Conservation (phyloP, 2,329 filamentous ascomycete genomes). For the Penicillium sp. region DNA sequence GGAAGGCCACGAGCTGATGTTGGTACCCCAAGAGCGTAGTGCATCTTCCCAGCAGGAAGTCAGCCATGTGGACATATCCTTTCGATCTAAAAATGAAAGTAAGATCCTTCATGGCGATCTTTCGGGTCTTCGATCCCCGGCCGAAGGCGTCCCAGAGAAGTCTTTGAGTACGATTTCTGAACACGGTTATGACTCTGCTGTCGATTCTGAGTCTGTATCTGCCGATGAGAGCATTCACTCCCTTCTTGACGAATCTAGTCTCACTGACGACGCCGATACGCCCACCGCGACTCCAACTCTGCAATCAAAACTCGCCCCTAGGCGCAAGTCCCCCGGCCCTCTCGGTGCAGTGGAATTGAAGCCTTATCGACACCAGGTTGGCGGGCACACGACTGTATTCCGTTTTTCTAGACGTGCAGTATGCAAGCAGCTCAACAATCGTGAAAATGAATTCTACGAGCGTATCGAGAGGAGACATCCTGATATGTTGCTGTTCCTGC, state of each 20-base stretch:
- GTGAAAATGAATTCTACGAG: slow-evolving; percentile 99
- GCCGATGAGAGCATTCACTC: slow-evolving; percentile 49
- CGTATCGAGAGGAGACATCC: slow-evolving; percentile 90
- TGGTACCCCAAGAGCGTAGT: slow-evolving; percentile 33
- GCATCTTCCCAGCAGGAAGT: slow-evolving; percentile 33
- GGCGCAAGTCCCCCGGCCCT: slow-evolving; percentile 52
- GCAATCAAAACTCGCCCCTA: slow-evolving; percentile 29
- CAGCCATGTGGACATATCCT: slow-evolving; percentile 65
- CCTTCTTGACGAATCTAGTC: slow-evolving; percentile 55
- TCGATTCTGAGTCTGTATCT: slow-evolving; percentile 50
- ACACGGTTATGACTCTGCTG: slow-evolving; percentile 43
- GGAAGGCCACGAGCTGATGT: slow-evolving; percentile 31
- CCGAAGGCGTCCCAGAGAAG: slow-evolving; percentile 44
- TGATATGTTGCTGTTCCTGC: slow-evolving; percentile 86
- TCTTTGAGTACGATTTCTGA: slow-evolving; percentile 43
- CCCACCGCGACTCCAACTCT: slow-evolving; percentile 51
- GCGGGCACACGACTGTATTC: slow-evolving; percentile 94
- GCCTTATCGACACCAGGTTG: slow-evolving; percentile 96
- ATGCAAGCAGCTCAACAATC: slow-evolving; percentile 97
- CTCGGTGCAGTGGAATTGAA: slow-evolving; percentile 93
- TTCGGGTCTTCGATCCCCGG: slow-evolving; percentile 43
- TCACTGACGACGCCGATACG: slow-evolving; percentile 59
- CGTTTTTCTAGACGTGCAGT: slow-evolving; percentile 93
- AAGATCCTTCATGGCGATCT: slow-evolving; percentile 65
- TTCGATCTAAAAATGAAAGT: slow-evolving; percentile 64